Conservation (phyloP, 1,284 basidiomycete species). For the Apiotrichum montevideense region DNA sequence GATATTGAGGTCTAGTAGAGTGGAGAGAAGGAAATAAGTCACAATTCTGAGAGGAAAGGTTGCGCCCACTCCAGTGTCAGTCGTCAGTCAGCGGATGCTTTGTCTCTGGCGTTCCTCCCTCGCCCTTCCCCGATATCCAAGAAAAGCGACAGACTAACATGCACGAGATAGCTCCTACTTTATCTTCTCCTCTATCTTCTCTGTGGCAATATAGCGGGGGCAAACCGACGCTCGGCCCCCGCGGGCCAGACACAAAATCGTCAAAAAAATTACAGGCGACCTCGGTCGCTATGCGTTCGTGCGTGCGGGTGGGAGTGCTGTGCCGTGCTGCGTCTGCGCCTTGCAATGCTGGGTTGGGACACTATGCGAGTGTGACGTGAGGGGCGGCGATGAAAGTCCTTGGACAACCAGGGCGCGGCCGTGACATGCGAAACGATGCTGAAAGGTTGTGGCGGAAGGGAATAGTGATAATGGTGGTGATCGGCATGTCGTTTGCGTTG, state of each 20-base stretch:
- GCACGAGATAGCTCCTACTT: slow-evolving; percentile 7
- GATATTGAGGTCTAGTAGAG: too few species aligned
- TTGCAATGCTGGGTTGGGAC: slow-evolving; percentile 18
- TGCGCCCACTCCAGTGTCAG: too few species aligned
- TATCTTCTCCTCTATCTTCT: slow-evolving; percentile 11
- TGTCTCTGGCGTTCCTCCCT: too few species aligned
- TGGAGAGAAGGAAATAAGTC: too few species aligned
- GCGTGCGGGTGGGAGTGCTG: background rate
- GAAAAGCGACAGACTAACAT: slow-evolving; percentile 11
- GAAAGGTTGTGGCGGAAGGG: slow-evolving; percentile 8
- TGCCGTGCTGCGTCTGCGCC: background rate
- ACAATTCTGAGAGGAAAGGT: too few species aligned
- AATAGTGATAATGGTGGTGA: background rate
- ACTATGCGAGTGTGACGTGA: slow-evolving; percentile 12
- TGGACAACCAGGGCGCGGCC: slow-evolving; percentile 45
- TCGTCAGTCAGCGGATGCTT: too few species aligned
- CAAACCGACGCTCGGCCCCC: background rate
- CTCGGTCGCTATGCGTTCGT: slow-evolving; percentile 9
- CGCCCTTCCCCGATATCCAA: too few species aligned
- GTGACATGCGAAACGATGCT: slow-evolving; percentile 13
- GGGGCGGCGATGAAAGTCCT: slow-evolving; percentile 38
- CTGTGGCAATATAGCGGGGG: slow-evolving; percentile 5
- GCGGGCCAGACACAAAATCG: background rate
- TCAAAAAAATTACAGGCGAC: slow-evolving; percentile 5
- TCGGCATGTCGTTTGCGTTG: slow-evolving; percentile 13